Evolutionary conservation across 495 filamentous ascomycete species (phyloP).

Genomic region (Apiosordaria backusii): DNA sequence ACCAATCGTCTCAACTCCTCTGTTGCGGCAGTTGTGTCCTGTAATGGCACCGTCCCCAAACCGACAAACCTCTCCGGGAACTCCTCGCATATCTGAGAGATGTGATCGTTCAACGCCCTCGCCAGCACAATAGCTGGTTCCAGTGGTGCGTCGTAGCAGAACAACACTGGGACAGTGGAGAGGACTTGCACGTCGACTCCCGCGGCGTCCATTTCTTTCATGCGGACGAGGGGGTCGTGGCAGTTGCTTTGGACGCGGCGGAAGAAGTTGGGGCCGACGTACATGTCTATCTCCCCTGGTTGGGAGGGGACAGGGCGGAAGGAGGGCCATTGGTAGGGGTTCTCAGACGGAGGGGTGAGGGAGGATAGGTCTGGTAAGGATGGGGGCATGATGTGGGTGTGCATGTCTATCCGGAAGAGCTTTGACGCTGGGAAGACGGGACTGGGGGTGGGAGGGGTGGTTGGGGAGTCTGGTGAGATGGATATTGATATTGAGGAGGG

Average conservation of each 20-base stretch:
- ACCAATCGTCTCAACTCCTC: constrained; percentile 53
- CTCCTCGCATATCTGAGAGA: constrained; percentile 9
- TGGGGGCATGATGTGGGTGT: constrained; percentile 34
- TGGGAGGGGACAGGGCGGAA: constrained; percentile 17
- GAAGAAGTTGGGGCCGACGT: constrained; percentile 28
- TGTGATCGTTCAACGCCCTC: constrained; percentile 26
- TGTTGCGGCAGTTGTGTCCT: constrained; percentile 55
- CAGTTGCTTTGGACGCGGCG: constrained; percentile 26
- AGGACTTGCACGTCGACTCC: constrained; percentile 33
- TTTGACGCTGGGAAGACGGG: constrained; percentile 8
- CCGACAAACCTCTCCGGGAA: constrained; percentile 23
- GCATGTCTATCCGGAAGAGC: constrained; percentile 34
- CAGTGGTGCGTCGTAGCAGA: constrained; percentile 31
- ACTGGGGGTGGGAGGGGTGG: background rate
- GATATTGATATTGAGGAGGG: constrained; percentile 11
- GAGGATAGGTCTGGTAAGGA: constrained; percentile 23
- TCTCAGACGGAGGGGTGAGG: constrained; percentile 13
- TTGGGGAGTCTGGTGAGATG: background rate
- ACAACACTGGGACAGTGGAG: constrained; percentile 30
- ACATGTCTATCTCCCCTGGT: constrained; percentile 28
- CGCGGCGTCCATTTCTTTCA: constrained; percentile 28
- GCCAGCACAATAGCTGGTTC: constrained; percentile 19
- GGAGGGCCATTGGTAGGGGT: constrained; percentile 26
- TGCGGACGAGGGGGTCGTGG: constrained; percentile 23
- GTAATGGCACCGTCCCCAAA: constrained; percentile 37